These are phyloP conservation scores for Stromatinia cepivora DNA, from an alignment of 2,329 filamentous ascomycete genomes.

Conservation along the genomic window DNA sequence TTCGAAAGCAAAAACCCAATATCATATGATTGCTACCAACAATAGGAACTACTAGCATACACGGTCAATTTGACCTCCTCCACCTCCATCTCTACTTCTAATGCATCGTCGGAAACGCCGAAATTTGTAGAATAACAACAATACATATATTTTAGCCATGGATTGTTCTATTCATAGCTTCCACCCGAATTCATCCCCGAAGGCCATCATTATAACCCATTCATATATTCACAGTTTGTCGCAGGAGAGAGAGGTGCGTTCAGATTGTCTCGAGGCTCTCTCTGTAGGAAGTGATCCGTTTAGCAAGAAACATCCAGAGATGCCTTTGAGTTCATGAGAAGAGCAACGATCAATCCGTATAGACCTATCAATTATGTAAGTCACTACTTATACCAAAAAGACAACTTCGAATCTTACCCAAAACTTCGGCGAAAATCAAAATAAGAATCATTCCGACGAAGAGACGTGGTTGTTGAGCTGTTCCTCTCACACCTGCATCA, in stretches of 20 bases:
- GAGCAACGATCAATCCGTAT: slow-evolving; percentile 96
- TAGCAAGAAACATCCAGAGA: slow-evolving; percentile 63
- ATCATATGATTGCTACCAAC: slow-evolving; percentile 35
- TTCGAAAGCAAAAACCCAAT: slow-evolving; percentile 25
- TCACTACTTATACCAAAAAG: slow-evolving; percentile 23
- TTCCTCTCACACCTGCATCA: slow-evolving; percentile 85
- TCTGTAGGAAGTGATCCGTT: slow-evolving; percentile 33
- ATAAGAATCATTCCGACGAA: slow-evolving; percentile 82
- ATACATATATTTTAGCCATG: slow-evolving; percentile 40
- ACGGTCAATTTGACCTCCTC: slow-evolving; percentile 36
- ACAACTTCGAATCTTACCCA: slow-evolving; percentile 56
- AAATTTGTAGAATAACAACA: slow-evolving; percentile 34
- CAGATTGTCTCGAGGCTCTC: slow-evolving; percentile 37
- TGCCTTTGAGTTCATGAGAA: slow-evolving; percentile 99
- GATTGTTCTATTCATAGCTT: slow-evolving; percentile 29
- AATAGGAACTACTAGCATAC: slow-evolving; percentile 41
- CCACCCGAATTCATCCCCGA: slow-evolving; percentile 28
- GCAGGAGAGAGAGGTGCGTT: slow-evolving; percentile 34
- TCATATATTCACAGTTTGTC: slow-evolving; percentile 36
- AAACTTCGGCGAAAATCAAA: slow-evolving; percentile 82
- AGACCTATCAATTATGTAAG: slow-evolving; percentile 65
- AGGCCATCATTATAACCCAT: slow-evolving; percentile 35
- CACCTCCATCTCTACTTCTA: slow-evolving; percentile 38
- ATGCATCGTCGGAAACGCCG: slow-evolving; percentile 42
- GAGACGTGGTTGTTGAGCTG: slow-evolving; percentile 66